phyloP scores from a whole-genome alignment of 2,329 filamentous ascomycete genomes.

The Daldinia sp. region DNA sequence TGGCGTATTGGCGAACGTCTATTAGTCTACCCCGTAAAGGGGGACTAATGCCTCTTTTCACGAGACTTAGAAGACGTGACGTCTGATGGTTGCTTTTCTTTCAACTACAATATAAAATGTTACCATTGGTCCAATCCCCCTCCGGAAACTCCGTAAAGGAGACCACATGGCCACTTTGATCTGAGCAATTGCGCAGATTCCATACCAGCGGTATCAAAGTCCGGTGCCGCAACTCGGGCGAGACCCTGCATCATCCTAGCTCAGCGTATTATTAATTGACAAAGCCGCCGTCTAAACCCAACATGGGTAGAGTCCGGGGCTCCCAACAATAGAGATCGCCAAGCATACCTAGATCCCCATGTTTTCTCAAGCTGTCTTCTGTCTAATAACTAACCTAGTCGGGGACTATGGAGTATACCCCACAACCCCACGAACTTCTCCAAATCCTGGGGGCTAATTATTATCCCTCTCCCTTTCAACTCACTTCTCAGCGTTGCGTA shows the following conservation, averaged over 20 bases:
- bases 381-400: constrained; percentile 2
- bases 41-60: background rate
- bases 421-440: constrained; percentile 46
- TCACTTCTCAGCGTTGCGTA: constrained; percentile 16
- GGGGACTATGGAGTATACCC: constrained; percentile 40
- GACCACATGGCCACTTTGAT: constrained; percentile 25
- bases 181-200: constrained; percentile 19
- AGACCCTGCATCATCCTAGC: constrained; percentile 33
- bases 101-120: constrained; percentile 9
- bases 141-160: constrained; percentile 19
- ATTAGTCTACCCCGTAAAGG: background rate
- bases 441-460: constrained; percentile 37
- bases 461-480: constrained; percentile 26
- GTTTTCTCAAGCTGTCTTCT: background rate
- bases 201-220: constrained; percentile 23
- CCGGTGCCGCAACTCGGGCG: constrained; percentile 24
- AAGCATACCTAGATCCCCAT: constrained; percentile 34
- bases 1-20: background rate
- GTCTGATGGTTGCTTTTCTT: background rate
- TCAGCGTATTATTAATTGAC: constrained; percentile 15
- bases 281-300: constrained; percentile 9
- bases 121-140: constrained; percentile 18
- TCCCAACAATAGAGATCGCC: constrained; percentile 29
- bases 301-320: constrained; percentile 13
- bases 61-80: background rate